Percentiles rank a stretch among this genome's conserved stretches.
These are phyloP conservation scores for Immersiporthe knoxdaviesiana DNA, from an alignment of 2,329 filamentous ascomycete genomes.

Conservation along the genomic window DNA sequence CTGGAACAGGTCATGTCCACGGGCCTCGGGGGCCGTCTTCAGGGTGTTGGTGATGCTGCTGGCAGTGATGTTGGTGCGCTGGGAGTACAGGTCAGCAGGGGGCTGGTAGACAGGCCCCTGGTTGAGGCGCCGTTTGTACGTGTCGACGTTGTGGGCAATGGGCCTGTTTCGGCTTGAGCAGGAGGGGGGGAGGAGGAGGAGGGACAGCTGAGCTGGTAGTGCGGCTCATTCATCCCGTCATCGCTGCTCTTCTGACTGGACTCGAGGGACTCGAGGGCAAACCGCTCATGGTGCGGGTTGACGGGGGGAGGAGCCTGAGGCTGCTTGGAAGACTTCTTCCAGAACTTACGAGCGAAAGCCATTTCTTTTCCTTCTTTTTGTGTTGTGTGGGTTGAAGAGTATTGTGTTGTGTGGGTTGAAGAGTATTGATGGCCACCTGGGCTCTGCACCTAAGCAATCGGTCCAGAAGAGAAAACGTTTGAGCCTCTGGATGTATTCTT, in stretches of 20 bases:
- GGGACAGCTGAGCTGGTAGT: no score
- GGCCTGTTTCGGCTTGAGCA: background rate
- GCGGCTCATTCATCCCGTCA: background rate
- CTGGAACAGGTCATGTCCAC: background rate
- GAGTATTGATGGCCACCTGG: background rate
- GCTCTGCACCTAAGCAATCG: background rate
- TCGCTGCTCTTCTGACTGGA: background rate
- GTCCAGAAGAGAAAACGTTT: background rate
- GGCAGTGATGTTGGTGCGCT: background rate
- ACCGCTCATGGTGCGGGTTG: background rate
- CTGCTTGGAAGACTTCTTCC: slow-evolving; percentile 14
- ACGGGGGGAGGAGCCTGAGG: background rate
- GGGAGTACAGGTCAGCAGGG: background rate
- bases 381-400: no score
- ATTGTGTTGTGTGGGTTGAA: background rate
- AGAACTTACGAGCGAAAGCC: background rate
- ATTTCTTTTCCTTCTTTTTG: background rate
- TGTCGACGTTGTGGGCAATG: background rate
- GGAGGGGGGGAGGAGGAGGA: no score
- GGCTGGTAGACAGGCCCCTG: background rate
- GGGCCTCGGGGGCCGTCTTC: background rate
- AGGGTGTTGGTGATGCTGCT: no score
- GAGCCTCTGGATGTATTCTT: background rate
- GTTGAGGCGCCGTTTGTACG: no score
- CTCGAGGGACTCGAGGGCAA: background rate